Evolutionary conservation across 768 basidiomycete genomes (phyloP).

Genomic region (Tricholoma sp.): DNA sequence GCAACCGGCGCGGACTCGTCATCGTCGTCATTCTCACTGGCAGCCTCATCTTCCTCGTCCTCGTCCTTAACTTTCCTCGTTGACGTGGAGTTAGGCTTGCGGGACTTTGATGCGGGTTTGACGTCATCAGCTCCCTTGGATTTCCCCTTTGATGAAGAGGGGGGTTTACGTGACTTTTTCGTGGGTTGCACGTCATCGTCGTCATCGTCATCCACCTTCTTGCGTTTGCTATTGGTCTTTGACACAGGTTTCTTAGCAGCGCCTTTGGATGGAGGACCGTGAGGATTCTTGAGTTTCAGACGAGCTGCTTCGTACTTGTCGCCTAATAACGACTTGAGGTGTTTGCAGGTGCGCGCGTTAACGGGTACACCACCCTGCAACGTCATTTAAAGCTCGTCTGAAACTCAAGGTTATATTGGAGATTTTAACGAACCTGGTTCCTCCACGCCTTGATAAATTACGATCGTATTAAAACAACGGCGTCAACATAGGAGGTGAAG

Average conservation of each 20-base stretch:
- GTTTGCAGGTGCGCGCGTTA: slow-evolving; percentile 46
- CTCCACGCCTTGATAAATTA: slow-evolving; percentile 23
- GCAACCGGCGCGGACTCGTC: slow-evolving; percentile 19
- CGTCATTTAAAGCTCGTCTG: neutral
- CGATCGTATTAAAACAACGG: neutral
- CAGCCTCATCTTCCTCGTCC: slow-evolving; percentile 18
- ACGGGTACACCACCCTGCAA: slow-evolving; percentile 29
- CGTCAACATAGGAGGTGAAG: neutral
- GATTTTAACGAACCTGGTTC: slow-evolving; percentile 18
- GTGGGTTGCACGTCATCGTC: slow-evolving; percentile 9
- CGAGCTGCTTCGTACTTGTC: slow-evolving; percentile 44
- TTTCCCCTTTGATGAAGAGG: slow-evolving; percentile 12
- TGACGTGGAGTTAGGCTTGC: slow-evolving; percentile 9
- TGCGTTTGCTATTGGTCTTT: slow-evolving; percentile 15
- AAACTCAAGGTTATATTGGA: neutral
- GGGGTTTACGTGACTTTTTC: slow-evolving; percentile 10
- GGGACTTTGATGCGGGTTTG: slow-evolving; percentile 8
- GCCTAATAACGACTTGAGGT: slow-evolving; percentile 38
- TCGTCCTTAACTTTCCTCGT: slow-evolving; percentile 20
- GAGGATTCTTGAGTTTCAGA: slow-evolving; percentile 36
- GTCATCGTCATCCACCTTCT: slow-evolving; percentile 16
- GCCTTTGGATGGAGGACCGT: slow-evolving; percentile 22
- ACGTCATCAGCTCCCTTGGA: slow-evolving; percentile 16
- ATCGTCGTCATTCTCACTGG: slow-evolving; percentile 25
- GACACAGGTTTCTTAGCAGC: slow-evolving; percentile 16